phyloP scores from a whole-genome alignment of 108 stramenopile species.

The Skeletonema menzelii region DNA sequence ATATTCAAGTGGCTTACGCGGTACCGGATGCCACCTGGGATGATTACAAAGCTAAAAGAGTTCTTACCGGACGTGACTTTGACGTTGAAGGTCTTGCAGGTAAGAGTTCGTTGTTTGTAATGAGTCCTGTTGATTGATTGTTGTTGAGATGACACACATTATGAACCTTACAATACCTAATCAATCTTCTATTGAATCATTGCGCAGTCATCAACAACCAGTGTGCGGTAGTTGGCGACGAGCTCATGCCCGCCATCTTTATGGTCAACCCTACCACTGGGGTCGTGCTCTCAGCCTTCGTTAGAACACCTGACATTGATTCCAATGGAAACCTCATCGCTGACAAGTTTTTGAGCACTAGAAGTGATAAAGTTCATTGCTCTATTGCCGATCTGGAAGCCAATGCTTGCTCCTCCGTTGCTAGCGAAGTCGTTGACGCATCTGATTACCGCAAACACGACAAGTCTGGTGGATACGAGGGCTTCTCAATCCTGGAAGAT shows the following conservation, averaged over 20 bases:
- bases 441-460: slow-evolving; percentile 34
- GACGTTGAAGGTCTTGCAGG: slow-evolving; percentile 22
- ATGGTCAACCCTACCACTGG: slow-evolving; percentile 41
- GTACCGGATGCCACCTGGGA: slow-evolving; percentile 39
- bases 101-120: background rate
- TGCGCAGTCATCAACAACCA: slow-evolving; percentile 40
- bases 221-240: slow-evolving; percentile 43
- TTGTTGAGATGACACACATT: background rate
- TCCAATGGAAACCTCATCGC: slow-evolving; percentile 16
- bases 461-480: slow-evolving; percentile 45
- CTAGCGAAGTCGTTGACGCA: slow-evolving; percentile 18
- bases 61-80: slow-evolving; percentile 49
- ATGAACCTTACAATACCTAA: background rate
- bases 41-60: slow-evolving; percentile 30
- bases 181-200: background rate
- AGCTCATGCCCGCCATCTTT: slow-evolving; percentile 49
- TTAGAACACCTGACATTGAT: slow-evolving; percentile 47
- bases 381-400: slow-evolving; percentile 31
- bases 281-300: slow-evolving; percentile 29
- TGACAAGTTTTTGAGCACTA: slow-evolving; percentile 32
- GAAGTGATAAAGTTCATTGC: slow-evolving; percentile 50
- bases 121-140: background rate
- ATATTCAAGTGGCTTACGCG: slow-evolving; percentile 40
- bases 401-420: slow-evolving; percentile 25
- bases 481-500: slow-evolving; percentile 35